These are phyloP conservation scores for Beta macrorhiza DNA, from an alignment of 179 eudicot species.

Conservation along the genomic window DNA sequence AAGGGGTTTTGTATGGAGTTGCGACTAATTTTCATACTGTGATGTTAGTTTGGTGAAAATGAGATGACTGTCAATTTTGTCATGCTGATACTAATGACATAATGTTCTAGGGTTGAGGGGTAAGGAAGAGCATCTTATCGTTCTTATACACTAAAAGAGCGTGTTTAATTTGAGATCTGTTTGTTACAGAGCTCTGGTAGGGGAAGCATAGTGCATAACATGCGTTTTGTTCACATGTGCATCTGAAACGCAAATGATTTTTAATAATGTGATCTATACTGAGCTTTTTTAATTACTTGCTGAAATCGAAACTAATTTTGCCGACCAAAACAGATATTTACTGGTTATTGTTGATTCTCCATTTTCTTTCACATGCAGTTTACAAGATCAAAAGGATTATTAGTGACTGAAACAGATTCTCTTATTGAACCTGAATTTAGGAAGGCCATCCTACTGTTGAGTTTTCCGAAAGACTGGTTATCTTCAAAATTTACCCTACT, in stretches of 20 bases:
- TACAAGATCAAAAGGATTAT: too few relatives aligned
- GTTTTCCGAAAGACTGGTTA: neutral
- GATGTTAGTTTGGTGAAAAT: neutral
- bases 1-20: neutral
- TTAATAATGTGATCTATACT: too few relatives aligned
- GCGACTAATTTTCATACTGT: neutral
- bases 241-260: neutral
- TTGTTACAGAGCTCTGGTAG: neutral
- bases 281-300: too few relatives aligned
- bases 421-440: neutral
- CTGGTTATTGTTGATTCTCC: too few relatives aligned
- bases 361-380: too few relatives aligned
- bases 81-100: neutral
- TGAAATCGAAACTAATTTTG: too few relatives aligned
- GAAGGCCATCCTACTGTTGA: neutral
- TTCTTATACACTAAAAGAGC: neutral
- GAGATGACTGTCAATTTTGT: neutral
- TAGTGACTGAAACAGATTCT: too few relatives aligned
- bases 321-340: too few relatives aligned
- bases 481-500: too few relatives aligned
- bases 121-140: neutral
- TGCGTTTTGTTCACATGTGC: neutral
- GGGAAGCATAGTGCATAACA: neutral
- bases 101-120: neutral
- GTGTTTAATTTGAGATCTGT: neutral